phyloP scores from a whole-genome alignment of 1,284 basidiomycete genomes.

The Pseudozyma sp. region DNA sequence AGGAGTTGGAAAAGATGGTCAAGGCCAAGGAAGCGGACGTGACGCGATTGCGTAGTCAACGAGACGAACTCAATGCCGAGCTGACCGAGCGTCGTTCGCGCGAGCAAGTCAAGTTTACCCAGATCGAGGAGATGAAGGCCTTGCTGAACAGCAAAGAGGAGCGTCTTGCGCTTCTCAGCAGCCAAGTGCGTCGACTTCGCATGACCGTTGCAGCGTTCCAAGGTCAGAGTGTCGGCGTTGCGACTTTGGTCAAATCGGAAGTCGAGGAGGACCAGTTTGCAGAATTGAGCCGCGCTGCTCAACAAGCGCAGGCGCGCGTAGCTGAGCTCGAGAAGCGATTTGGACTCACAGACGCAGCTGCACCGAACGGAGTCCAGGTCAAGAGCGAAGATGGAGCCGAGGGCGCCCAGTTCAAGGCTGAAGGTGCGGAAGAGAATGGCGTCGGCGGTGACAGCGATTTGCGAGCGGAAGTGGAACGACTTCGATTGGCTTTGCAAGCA shows the following conservation, averaged over 20 bases:
- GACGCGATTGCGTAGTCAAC: slow-evolving; percentile 36
- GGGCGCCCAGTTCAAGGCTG: slow-evolving; percentile 8
- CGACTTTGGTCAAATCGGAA: slow-evolving; percentile 75
- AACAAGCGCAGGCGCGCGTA: slow-evolving; percentile 36
- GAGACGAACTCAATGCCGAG: slow-evolving; percentile 56
- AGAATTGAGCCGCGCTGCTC: slow-evolving; percentile 26
- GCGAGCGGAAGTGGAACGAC: slow-evolving; percentile 75
- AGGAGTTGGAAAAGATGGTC: slow-evolving; percentile 80
- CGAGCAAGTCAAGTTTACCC: slow-evolving; percentile 61
- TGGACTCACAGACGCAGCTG: slow-evolving; percentile 2
- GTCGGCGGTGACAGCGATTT: slow-evolving; percentile 18
- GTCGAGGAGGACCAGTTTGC: slow-evolving; percentile 42
- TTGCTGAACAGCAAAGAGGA: slow-evolving; percentile 73
- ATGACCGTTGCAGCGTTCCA: slow-evolving; percentile 80
- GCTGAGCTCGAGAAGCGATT: slow-evolving; percentile 44
- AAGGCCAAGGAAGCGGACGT: slow-evolving; percentile 77
- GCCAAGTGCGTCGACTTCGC: slow-evolving; percentile 81
- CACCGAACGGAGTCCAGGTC: slow-evolving; percentile 19
- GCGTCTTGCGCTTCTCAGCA: slow-evolving; percentile 79
- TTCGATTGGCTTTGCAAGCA: slow-evolving; percentile 41
- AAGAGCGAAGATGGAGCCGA: slow-evolving; percentile 5
- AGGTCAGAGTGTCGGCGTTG: slow-evolving; percentile 79
- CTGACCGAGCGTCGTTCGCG: slow-evolving; percentile 60
- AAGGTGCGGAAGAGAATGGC: slow-evolving; percentile 5
- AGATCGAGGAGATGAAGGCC: slow-evolving; percentile 65